Evolutionary conservation across 768 basidiomycete genomes (phyloP).

Genomic region (Podaxis sp.): DNA sequence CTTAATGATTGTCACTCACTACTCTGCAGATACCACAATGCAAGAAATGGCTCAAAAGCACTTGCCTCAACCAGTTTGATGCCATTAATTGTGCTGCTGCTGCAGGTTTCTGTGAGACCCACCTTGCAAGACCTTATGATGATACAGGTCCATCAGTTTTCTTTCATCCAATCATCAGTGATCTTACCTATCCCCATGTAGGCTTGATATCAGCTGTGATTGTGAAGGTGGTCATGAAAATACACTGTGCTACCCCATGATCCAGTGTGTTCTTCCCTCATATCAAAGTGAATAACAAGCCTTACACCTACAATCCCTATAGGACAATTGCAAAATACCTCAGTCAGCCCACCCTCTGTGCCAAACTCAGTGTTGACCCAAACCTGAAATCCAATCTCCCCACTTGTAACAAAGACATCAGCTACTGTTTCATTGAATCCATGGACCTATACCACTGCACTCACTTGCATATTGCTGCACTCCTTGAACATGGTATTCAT

Average conservation of each 20-base stretch:
- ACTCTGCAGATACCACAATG: conserved; percentile 59
- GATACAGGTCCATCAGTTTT: conserved; percentile 34
- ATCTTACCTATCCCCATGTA: conserved; percentile 10
- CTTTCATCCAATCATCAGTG: not conserved
- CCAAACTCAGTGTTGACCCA: conserved; percentile 62
- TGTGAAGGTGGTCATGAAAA: conserved; percentile 51
- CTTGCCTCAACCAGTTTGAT: conserved; percentile 68
- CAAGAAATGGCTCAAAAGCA: conserved; percentile 48
- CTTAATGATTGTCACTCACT: not conserved
- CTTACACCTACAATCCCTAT: not conserved
- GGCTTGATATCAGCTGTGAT: conserved; percentile 56
- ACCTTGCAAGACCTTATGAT: conserved; percentile 43
- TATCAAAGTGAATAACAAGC: not conserved
- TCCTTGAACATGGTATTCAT: conserved; percentile 73
- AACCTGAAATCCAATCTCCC: conserved; percentile 33
- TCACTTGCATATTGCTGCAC: conserved; percentile 57
- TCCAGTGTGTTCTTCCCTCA: conserved; percentile 22
- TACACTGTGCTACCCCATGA: conserved; percentile 61
- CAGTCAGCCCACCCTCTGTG: conserved; percentile 51
- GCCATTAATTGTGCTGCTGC: conserved; percentile 65
- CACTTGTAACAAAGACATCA: conserved; percentile 39
- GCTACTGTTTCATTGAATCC: conserved; percentile 42
- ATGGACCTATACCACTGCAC: conserved; percentile 47
- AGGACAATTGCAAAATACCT: conserved; percentile 66
- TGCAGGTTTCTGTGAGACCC: conserved; percentile 56